phyloP scores from a whole-genome alignment of 345 rosid genomes.

The Bruguiera gymnorhiza region DNA sequence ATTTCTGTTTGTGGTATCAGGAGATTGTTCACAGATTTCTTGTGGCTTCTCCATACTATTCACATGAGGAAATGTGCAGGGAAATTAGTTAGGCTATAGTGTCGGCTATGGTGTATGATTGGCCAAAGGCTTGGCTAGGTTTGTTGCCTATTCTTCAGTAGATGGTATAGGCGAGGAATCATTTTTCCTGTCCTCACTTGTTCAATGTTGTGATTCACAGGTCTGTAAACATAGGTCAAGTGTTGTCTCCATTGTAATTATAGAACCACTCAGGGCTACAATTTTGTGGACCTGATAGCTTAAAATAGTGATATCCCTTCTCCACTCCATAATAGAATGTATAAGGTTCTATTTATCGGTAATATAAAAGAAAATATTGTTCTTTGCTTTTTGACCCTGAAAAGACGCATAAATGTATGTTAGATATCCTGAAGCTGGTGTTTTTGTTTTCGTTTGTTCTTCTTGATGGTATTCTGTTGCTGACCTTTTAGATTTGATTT shows the following conservation, averaged over 20 bases:
- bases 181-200: slow-evolving; percentile 1
- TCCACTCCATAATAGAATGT: neutral
- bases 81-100: slow-evolving; percentile 84
- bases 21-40: slow-evolving; percentile 66
- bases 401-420: too few relatives aligned
- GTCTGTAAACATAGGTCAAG: slow-evolving; percentile 8
- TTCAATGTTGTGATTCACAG: slow-evolving; percentile 14
- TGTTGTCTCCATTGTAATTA: neutral
- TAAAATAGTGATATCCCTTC: neutral
- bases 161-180: slow-evolving; percentile 37
- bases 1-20: slow-evolving; percentile 38
- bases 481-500: too few relatives aligned
- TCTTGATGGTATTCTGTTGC: too few relatives aligned
- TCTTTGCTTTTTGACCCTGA: neutral
- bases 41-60: slow-evolving; percentile 63
- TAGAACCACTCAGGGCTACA: neutral
- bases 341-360: neutral
- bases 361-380: neutral
- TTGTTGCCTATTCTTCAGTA: slow-evolving; percentile 66
- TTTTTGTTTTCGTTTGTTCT: too few relatives aligned
- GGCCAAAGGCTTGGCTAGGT: slow-evolving; percentile 94
- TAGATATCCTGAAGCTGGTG: too few relatives aligned
- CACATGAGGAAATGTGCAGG: slow-evolving; percentile 72
- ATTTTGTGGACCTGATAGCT: neutral
- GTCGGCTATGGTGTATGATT: slow-evolving; percentile 69